Evolutionary conservation across 352 stramenopile species (phyloP), one percentile per base, ranked within the genome.

Genomic region (Globisporangium ultimum): DNA sequence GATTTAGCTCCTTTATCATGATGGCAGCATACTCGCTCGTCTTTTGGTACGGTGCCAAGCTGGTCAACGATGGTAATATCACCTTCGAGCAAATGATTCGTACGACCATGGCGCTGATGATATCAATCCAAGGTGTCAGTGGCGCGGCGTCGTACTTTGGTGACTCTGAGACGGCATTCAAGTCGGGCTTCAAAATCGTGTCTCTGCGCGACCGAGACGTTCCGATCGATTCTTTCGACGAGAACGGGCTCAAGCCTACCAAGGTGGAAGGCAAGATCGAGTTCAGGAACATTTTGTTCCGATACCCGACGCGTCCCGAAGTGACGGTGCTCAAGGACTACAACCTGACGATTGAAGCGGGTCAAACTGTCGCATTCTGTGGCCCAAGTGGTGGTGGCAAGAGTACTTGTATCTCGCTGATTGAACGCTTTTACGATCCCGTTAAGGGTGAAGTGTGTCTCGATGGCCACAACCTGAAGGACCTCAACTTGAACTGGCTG

Each of bases 351-450:
- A 32, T 32, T 5, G 24, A 32, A 32, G 24, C 24, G 2, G 24
- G 24, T 5, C 24, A 32, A 32, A 32, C 24, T 5, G 24, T 32
- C 5, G 24, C 24, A 32, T 32, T 32, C 24, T 32, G 24, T 5
- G 24, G 24, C 5, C 24, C 24, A 32, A 32, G 24, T 32, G 24
- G 24, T 32, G 24, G 24, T 5, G 24, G 24, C 24, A 32, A 32
- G 24, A 32, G 24, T 32, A 64, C 58, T 1, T 45, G 96, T 55
- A 57, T 64, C 36, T 46, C 58, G 32, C 65, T 97, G 48, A 59
- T 96, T 17, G 61, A 91, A 52, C 60, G 87, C 18, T 96, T 97
- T 55, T 97, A 97, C 62, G 74, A 89, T 53, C 77, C 81, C 6
- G 68, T 64, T 43, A 49, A 63, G 32, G 90, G 90, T 21, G 36